Evolutionary conservation across 2,329 filamentous ascomycete genomes (phyloP), one percentile per base, ranked within the genome.

Genomic region (Diaporthe australafricana): DNA sequence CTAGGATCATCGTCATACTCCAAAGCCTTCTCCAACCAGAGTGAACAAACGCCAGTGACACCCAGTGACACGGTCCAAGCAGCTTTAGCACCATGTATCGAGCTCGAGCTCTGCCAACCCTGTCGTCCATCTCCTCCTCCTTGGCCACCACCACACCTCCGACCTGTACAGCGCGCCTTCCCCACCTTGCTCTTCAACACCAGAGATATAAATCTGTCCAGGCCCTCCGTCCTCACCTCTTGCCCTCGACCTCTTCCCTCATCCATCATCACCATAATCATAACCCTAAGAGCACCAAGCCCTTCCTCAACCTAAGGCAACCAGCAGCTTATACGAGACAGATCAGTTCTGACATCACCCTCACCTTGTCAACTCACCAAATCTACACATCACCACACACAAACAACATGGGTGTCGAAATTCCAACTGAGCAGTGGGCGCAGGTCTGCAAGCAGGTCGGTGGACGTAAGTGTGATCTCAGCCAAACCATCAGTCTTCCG

Each of bases 341-440:
- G 11, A n/a, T 12, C 45, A 48, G 38, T 30, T 48, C 53, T 30
- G 35, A 56, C 47, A 27, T 60, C 45, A 53, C 65, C 22, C 30
- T 16, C 56, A 62, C 63, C 30, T 48, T 42, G 20, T 50, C 62
- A 32, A 70, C 53, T 38, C 67, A 60, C 32, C 17, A 71, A n/a
- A 35, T 69, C 25, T 63, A 71, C 38, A 68, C 50, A 7, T 50
- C 48, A 45, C 60, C 50, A 35, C 17, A 72, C 48, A 56, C 45
- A 63, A 79, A 47, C 70, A 88, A 87, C 85, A 79, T 85, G 70
- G 73, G 79, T 67, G 77, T 79, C 72, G 77, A 90, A 70, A 89
- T 98, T 79, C 96, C 96, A 72, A 89, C 88, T 65, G 91, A 91
- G 83, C 96, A 98, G 87, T 97, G 93, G 94, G 96, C 96, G 66